phyloP scores from a whole-genome alignment of 805 yeast species.

The Saccharomyces kudriavzevii region DNA sequence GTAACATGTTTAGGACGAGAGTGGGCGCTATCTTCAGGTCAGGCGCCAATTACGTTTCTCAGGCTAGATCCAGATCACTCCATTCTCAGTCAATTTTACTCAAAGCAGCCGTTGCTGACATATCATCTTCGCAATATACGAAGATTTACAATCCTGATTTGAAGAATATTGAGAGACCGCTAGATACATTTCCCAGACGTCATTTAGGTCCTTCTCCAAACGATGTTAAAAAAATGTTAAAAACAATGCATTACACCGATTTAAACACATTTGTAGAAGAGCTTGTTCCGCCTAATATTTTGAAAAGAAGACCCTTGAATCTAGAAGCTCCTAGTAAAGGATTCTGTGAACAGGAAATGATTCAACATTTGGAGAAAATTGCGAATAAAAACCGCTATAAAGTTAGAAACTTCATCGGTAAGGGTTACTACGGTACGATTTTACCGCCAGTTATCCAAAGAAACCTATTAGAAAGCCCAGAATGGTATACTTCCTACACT shows the following conservation, averaged over 20 bases:
- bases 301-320: slow-evolving; percentile 57
- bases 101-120: slow-evolving; percentile 35
- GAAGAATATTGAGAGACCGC: slow-evolving; percentile 25
- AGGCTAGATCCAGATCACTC: neutral
- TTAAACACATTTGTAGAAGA: slow-evolving; percentile 60
- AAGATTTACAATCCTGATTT: slow-evolving; percentile 37
- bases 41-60: neutral
- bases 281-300: slow-evolving; percentile 71
- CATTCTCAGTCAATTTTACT: neutral
- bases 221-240: slow-evolving; percentile 60
- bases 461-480: slow-evolving; percentile 86
- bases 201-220: slow-evolving; percentile 76
- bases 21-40: neutral
- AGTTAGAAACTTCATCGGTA: slow-evolving; percentile 74
- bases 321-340: slow-evolving; percentile 63
- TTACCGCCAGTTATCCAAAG: slow-evolving; percentile 91
- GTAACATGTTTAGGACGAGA: slow-evolving; percentile 1
- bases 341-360: slow-evolving; percentile 72
- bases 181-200: slow-evolving; percentile 83
- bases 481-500: slow-evolving; percentile 97
- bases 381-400: slow-evolving; percentile 66
- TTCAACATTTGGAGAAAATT: slow-evolving; percentile 54
- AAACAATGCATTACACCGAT: slow-evolving; percentile 54
- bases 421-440: slow-evolving; percentile 87
- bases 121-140: slow-evolving; percentile 47